phyloP scores from a whole-genome alignment of 2,329 filamentous ascomycete species.

The Magnaporthiopsis rhizophila region DNA sequence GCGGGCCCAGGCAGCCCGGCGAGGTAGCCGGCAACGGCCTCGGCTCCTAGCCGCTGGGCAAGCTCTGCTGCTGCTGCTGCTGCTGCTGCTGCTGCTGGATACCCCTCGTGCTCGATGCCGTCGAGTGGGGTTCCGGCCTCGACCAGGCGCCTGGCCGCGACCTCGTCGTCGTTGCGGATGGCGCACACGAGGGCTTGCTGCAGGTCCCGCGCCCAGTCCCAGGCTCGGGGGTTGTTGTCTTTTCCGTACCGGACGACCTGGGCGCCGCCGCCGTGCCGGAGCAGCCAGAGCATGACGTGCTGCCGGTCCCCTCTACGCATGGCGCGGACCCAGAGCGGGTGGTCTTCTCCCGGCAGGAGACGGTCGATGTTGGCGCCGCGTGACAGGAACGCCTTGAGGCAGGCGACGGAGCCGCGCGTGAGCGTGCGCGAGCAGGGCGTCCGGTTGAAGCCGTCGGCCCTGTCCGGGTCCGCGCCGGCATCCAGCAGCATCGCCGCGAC shows the following conservation, averaged over 20 bases:
- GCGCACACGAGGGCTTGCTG: not conserved
- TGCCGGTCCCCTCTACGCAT: not conserved
- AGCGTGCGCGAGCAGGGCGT: not conserved
- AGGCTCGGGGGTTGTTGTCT: too few relatives aligned
- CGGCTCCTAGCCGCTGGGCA: too few relatives aligned
- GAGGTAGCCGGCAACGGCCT: too few relatives aligned
- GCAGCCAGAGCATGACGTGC: not conserved
- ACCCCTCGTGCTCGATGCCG: too few relatives aligned
- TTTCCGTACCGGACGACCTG: not conserved
- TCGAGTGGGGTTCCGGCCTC: not conserved
- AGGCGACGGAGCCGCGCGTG: not conserved
- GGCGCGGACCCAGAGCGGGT: not conserved
- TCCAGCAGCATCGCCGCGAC: not conserved
- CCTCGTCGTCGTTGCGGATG: not conserved
- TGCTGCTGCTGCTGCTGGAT: too few relatives aligned
- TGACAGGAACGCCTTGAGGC: not conserved
- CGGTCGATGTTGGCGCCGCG: not conserved
- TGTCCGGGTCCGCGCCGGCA: not conserved
- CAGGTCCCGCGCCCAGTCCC: not conserved
- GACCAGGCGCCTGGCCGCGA: not conserved
- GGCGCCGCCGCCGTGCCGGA: not conserved
- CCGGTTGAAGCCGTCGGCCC: not conserved
- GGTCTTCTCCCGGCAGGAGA: not conserved
- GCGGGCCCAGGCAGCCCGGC: too few relatives aligned
- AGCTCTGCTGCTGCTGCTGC: too few relatives aligned